Base-by-base conservation (phyloP, 2,329 filamentous ascomycete species). In the Colletotrichum theobromicola region DNA sequence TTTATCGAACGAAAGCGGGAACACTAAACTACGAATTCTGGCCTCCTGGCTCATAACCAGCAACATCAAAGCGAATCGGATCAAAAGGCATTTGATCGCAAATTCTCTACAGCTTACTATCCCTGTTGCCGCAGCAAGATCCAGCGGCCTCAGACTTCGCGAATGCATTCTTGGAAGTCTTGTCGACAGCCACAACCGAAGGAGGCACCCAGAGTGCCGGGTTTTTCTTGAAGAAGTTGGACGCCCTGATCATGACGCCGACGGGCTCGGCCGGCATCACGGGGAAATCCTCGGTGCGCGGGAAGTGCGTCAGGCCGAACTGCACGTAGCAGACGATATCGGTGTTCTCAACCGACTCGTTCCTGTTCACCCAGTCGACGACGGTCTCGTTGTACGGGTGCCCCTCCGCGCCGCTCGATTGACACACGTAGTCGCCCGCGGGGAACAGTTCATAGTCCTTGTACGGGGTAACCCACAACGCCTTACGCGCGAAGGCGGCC, bases 311-410 rank as follows among this genome's bases (percentile, higher is more conserved):
- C 72, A 91, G 86, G 28, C 81, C 81, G 50, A 91, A 90, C 78
- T 91, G 89, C n/a, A 91, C 81, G 74, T 87, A 92, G 63, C 90
- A 83, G 4, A 91, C 90, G 18, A 91, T 83, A 78, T 92, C 89
- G 5, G 87, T 85, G 72, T 91, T 88, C 71, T 87, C 86, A 65
- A 90, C 87, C 62, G 83, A 84, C 72, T 90, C 89, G 72, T 88
- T 55, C 9, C 67, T 34, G 15, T 16, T 24, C 50, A 65, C 71
- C n/a, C 58, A 65, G 30, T 58, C 67, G 21, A 64, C 30, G 13
- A 72, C 28, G n/a, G 58, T 35, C 5, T 62, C 58, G 58, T 62
- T 62, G 13, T 37, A 37, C 0, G 58, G 84, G 2, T 87, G 85
- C 4, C 30, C 28, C 46, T 58, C 66, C 12, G 30, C 42, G 8